A percentile compares a stretch with the other conserved stretches of the same genome.
Conservation (phyloP, 2,329 filamentous ascomycete genomes). For the Claviceps pazoutovae region DNA sequence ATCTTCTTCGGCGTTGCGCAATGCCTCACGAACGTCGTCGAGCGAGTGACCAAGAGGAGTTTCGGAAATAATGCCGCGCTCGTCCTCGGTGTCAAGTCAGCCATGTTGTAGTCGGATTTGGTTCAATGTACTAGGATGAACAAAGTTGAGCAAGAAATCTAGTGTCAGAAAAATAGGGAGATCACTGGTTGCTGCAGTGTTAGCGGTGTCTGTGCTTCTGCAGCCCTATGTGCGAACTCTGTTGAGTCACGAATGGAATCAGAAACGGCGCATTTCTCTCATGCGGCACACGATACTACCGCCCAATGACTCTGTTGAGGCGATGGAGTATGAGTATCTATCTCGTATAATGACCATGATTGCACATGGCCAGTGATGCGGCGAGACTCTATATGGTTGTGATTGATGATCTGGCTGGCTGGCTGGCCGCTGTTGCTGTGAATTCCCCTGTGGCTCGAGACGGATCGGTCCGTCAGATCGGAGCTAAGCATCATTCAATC, state of each 20-base stretch:
- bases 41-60: too few relatives aligned
- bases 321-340: not conserved
- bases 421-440: not conserved
- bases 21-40: too few relatives aligned
- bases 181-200: too few relatives aligned
- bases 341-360: not conserved
- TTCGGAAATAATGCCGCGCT: too few relatives aligned
- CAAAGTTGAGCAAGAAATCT: too few relatives aligned
- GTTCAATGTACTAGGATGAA: too few relatives aligned
- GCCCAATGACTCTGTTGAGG: not conserved
- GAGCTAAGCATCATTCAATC: not conserved
- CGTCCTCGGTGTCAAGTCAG: too few relatives aligned
- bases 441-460: not conserved
- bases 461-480: not conserved
- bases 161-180: too few relatives aligned
- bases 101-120: too few relatives aligned
- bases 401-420: not conserved
- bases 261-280: not conserved
- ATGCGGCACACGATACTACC: not conserved
- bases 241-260: not conserved
- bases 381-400: not conserved
- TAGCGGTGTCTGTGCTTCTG: not conserved
- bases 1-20: too few relatives aligned
- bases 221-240: not conserved
- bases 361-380: not conserved